Base-by-base conservation (phyloP, 768 basidiomycete genomes). In the Russula ochroleuca region DNA sequence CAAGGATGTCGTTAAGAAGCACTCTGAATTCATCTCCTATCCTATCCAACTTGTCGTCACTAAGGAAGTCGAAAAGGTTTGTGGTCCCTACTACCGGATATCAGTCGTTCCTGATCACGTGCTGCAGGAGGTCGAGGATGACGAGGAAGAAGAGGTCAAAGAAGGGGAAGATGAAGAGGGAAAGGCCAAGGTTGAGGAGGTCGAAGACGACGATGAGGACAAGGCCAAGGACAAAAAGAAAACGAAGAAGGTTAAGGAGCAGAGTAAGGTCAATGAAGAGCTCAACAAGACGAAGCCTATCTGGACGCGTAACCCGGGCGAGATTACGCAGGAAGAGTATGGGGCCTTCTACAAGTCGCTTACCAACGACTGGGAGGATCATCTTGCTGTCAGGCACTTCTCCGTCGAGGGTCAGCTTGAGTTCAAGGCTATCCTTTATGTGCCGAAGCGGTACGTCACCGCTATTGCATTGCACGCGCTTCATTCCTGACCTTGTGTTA, bases 221-320 rank as follows among this genome's bases (percentile, higher is more conserved):
- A 87, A 84, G 66, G 80, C 85, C 47, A 86, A 90, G 75, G 92
- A 48, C 88, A 94, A 69, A 85, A 94, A 90, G 69, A 86, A 88
- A 64, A 35, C 35, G 10, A 94, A 95, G 84, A 96, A 86, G 81
- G 78, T 95, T 81, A 95, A 94, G 84, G 92, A 94, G 79, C 81
- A 79, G 72, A 85, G 86, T 70, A 84, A 84, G 64, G 85, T 90
- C 71, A 92, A 95, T 76, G 94, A 98, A 81, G 97, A 98, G 80
- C 88, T 99, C 71, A 98, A 98, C 90, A 98, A 98, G 87, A 98
- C 94, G 67, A 99, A 99, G 81, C 97, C 96, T 65, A 90, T 99
- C 77, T 99, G 96, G 96, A 99, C 96, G 65, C 92, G 97, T 74
- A 98, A 98, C 78, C 97, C 97, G 66, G 81, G 82, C 65, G 96